Evolutionary conservation across 768 basidiomycete species (phyloP), one percentile per base, ranked within the genome.

Genomic region (Amylocystis lapponica): DNA sequence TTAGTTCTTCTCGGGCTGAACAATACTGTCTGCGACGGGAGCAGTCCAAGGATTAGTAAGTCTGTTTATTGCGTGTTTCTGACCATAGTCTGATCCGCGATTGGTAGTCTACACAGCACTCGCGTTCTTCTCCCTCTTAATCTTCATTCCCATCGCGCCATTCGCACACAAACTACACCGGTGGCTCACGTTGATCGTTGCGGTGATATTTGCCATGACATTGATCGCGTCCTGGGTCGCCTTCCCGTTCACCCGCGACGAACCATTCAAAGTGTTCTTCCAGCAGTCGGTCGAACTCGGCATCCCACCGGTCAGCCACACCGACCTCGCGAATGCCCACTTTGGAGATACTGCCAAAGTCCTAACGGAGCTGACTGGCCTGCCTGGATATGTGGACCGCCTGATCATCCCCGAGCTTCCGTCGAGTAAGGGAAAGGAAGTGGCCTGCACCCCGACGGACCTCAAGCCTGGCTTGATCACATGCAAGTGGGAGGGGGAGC

Each of bases 221-320:
- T 33, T 60, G 6, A 43, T 46, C 3, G 27, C 55, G 4, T 39
- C 47, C 5, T 59, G 57, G 47, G 74, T 72, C 0, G 40, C 63
- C 11, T 79, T 70, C 52, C 86, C 86, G 0, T 89, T 90, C 66
- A 74, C 75, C 13, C 61, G 67, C 30, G 59, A 72, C 17, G 59
- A 73, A 4, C 86, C 85, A 0, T 63, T 88, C 54, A 87, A 86
- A 49, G 62, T 87, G 1, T 86, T 70, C 61, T 90, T 88, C 69
- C 70, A 71, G 37, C 87, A 89, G 56, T 66, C 56, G 2, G 65
- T 86, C 5, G 65, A 72, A 36, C 60, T 86, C 29, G 51, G 55
- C 23, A 46, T 46, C 10, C 16, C 26, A 14, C 27, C 32, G 9
- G 27, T 9, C 20, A 10, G 19, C 27, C 17, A 41, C 9, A 12